Percentiles rank a stretch among this genome's conserved stretches.
Evolutionary conservation across 441 rosid genomes (phyloP).

Genomic region (Pelargonium cotyledonis): DNA sequence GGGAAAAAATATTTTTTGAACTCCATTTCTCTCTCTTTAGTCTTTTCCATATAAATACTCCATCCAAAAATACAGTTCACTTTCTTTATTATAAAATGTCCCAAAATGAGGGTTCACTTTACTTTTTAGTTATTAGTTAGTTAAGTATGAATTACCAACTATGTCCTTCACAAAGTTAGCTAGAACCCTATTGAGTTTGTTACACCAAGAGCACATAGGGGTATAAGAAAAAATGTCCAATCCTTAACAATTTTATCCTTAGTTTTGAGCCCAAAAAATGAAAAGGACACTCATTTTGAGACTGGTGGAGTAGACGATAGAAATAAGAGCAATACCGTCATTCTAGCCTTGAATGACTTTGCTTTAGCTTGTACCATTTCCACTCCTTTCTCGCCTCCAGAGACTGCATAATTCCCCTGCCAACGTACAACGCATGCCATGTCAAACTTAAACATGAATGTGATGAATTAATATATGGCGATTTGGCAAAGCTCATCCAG

Average conservation of each 20-base stretch:
- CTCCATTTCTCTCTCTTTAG: not conserved
- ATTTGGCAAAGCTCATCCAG: not conserved
- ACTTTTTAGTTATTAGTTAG: too few relatives aligned
- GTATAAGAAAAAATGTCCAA: too few relatives aligned
- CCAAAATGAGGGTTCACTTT: too few relatives aligned
- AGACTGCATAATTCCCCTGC: slow-evolving; percentile 94
- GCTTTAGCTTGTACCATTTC: slow-evolving; percentile 94
- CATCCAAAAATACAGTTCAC: too few relatives aligned
- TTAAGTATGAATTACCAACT: too few relatives aligned
- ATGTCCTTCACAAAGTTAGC: too few relatives aligned
- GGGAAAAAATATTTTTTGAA: not conserved
- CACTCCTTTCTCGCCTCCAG: slow-evolving; percentile 87
- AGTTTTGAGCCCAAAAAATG: not conserved
- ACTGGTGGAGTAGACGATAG: too few relatives aligned
- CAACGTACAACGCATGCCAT: slow-evolving; percentile 14
- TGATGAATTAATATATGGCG: not conserved
- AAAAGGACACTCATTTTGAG: not conserved
- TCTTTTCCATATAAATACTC: too few relatives aligned
- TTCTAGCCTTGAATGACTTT: slow-evolving; percentile 89
- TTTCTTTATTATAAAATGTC: too few relatives aligned
- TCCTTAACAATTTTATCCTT: not conserved
- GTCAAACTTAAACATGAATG: not conserved
- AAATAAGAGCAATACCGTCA: slow-evolving; percentile 46
- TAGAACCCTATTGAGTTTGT: not conserved
- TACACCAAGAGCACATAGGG: too few relatives aligned